Evolutionary conservation across 1,139 yeast species (phyloP).

Genomic region (Yamadazyma jaroonii): DNA sequence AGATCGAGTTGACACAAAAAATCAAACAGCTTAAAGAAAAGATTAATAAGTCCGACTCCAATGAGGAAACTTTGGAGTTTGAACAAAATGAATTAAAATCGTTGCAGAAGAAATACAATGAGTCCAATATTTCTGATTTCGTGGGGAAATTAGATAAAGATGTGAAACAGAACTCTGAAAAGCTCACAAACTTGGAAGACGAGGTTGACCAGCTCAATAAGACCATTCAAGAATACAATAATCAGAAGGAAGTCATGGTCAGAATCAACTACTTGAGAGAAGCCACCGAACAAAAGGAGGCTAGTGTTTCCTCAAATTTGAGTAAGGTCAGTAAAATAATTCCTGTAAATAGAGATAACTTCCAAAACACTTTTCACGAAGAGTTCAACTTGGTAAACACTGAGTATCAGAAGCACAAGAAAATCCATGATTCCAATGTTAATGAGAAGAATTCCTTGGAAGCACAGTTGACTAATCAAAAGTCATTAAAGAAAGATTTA

Average conservation of each 20-base stretch:
- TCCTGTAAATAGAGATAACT: slow-evolving; percentile 20
- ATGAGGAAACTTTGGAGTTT: slow-evolving; percentile 26
- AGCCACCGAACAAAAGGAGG: slow-evolving; percentile 6
- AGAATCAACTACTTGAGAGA: slow-evolving; percentile 39
- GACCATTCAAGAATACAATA: slow-evolving; percentile 49
- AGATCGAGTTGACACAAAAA: slow-evolving; percentile 21
- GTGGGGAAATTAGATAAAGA: slow-evolving; percentile 29
- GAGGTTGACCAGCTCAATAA: slow-evolving; percentile 54
- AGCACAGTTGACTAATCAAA: slow-evolving; percentile 15
- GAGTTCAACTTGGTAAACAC: not conserved
- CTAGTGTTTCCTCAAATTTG: slow-evolving; percentile 12
- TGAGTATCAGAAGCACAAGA: slow-evolving; percentile 12
- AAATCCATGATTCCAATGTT: slow-evolving; percentile 8
- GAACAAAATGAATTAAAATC: slow-evolving; percentile 32
- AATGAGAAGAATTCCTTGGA: slow-evolving; percentile 13
- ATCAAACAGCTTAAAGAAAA: slow-evolving; percentile 30
- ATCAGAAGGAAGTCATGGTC: slow-evolving; percentile 59
- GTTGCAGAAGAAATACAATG: slow-evolving; percentile 28
- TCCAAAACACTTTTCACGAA: slow-evolving; percentile 13
- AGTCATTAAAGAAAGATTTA: slow-evolving; percentile 11
- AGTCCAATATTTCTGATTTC: slow-evolving; percentile 24
- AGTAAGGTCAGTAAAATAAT: slow-evolving; percentile 7
- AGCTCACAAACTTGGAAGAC: slow-evolving; percentile 44
- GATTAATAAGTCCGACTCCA: slow-evolving; percentile 39
- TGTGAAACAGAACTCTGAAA: slow-evolving; percentile 38